These are phyloP conservation scores for Parafenestella ontariensis DNA, from an alignment of 2,329 filamentous ascomycete species.

Conservation along the genomic window DNA sequence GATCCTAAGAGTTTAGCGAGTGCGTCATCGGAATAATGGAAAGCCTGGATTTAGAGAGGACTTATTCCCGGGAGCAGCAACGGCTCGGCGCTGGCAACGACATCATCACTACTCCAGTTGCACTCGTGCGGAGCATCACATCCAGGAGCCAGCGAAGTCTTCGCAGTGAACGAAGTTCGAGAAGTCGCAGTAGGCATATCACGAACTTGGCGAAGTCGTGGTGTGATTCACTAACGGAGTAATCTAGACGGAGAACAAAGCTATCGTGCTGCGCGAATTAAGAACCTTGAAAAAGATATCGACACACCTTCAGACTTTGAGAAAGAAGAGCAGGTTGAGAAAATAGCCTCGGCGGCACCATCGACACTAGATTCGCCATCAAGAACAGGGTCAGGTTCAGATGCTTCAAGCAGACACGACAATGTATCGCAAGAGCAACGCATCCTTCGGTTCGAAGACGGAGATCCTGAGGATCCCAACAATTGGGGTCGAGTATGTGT, in stretches of 20 bases:
- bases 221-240: conserved; percentile 7
- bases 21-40: conserved; percentile 28
- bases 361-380: conserved; percentile 13
- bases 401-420: conserved; percentile 3
- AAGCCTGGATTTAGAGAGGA: conserved; percentile 39
- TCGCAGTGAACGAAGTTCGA: conserved; percentile 16
- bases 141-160: conserved; percentile 27
- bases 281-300: conserved; percentile 29
- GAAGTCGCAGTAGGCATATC: conserved; percentile 19
- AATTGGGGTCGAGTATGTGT: conserved; percentile 49
- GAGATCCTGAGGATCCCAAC: conserved; percentile 52
- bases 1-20: conserved; percentile 7
- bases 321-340: conserved; percentile 38
- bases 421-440: conserved; percentile 18
- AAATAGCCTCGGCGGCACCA: conserved; percentile 16
- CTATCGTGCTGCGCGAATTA: conserved; percentile 21
- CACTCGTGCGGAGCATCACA: conserved; percentile 37
- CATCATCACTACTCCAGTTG: conserved; percentile 33
- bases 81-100: conserved; percentile 32
- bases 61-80: conserved; percentile 45
- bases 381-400: conserved; percentile 17
- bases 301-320: conserved; percentile 29
- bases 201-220: neutral
- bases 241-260: conserved; percentile 24
- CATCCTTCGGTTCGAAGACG: conserved; percentile 49